These are phyloP conservation scores for Claviceps arundinis DNA, from an alignment of 2,329 filamentous ascomycete genomes.

Conservation along the genomic window DNA sequence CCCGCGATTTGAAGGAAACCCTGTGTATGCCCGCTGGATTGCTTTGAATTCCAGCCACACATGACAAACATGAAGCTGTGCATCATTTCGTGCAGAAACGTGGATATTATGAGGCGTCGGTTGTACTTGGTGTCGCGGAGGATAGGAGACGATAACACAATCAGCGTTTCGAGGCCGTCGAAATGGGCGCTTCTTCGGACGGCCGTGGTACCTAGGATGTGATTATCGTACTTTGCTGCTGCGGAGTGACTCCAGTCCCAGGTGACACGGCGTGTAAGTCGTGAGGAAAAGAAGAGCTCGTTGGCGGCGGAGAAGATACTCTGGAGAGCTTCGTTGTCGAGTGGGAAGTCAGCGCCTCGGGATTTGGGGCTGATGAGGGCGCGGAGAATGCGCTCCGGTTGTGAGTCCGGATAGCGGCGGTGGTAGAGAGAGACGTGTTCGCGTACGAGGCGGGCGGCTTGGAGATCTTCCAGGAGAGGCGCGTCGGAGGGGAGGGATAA, in stretches of 20 bases:
- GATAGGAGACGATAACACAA: slow-evolving; percentile 47
- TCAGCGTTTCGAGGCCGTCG: slow-evolving; percentile 47
- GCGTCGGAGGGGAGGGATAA: slow-evolving; percentile 15
- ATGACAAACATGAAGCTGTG: slow-evolving; percentile 53
- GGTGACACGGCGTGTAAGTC: slow-evolving; percentile 40
- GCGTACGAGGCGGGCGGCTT: slow-evolving; percentile 35
- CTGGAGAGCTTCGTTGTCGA: slow-evolving; percentile 43
- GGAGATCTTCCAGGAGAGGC: slow-evolving; percentile 21
- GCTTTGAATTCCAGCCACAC: slow-evolving; percentile 43
- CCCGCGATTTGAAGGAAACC: slow-evolving; percentile 46
- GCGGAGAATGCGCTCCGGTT: slow-evolving; percentile 43
- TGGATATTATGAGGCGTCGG: slow-evolving; percentile 46
- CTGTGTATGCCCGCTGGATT: slow-evolving; percentile 44
- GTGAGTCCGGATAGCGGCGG: slow-evolving; percentile 33
- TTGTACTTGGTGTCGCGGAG: slow-evolving; percentile 43
- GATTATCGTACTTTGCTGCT: slow-evolving; percentile 34
- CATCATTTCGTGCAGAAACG: slow-evolving; percentile 53
- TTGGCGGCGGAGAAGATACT: slow-evolving; percentile 49
- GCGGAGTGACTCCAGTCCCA: slow-evolving; percentile 48
- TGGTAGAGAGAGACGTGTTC: slow-evolving; percentile 31
- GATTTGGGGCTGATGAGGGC: slow-evolving; percentile 40
- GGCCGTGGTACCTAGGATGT: slow-evolving; percentile 50
- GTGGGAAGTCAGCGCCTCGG: slow-evolving; percentile 31
- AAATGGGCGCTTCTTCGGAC: slow-evolving; percentile 32
- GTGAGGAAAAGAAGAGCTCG: slow-evolving; percentile 47